Base-by-base conservation (phyloP, 2,329 filamentous ascomycete species). In the Pestalotiopsis sp. region DNA sequence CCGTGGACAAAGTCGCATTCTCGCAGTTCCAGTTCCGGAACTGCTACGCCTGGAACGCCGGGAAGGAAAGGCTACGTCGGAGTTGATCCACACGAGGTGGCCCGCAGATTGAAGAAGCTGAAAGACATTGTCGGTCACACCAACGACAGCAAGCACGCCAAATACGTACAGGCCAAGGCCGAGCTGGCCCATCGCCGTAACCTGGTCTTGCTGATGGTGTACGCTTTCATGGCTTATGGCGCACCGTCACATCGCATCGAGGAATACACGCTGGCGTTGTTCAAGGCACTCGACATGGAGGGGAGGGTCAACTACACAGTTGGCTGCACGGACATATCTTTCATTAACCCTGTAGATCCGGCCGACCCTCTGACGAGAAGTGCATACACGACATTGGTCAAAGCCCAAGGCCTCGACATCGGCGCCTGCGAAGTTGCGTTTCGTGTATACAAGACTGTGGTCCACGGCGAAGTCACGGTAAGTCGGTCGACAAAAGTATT, bases 241-340 rank as follows among this genome's bases (percentile, higher is more conserved):
- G 67, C 69, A 4, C 70, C 70, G 13, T 56, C 68, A 4, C 69
- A 71, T 36, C 70, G 70, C 14, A 70, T 71, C 20, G 70, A 71
- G 27, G 67, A 71, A 36, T 71, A 71, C 36, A 70, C 69, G 2
- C 69, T 71, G 23, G 59, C 63, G 6, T 31, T 71, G 4, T 70
- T 71, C 62, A 71, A 68, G 49, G 65, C 45, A 4, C 58, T 71
- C 12, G 70, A 70, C 31, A 71, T 71, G 67, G 70, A 71, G 12
- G 70, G 70, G 2, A 60, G 70, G n/a, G 69, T 70, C 41, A 71
- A 71, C 65, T 71, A 71, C 41, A 71, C 70, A 5, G 70, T 71
- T 9, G 70, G 70, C 36, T 71, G 70, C 20, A 70, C 69, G 3
- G 70, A 71, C 25, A 71, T 71, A 2, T 70, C 67, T 56, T 71